Base-by-base conservation (phyloP, 169 alveolate genomes). In the Neospora caninum region DNA sequence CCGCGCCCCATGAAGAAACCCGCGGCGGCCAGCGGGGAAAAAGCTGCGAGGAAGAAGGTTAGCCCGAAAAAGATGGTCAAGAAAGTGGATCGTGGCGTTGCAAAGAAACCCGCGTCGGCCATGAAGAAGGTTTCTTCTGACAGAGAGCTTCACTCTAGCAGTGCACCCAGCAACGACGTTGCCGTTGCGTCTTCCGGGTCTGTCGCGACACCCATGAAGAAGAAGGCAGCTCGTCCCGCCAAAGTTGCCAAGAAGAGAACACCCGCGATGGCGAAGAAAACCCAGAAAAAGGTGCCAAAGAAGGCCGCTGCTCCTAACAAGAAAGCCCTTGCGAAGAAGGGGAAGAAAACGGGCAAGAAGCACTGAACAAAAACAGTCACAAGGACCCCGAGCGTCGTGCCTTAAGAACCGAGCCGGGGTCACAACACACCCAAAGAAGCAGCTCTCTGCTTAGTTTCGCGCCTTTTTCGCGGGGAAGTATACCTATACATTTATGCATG, bases 1-100 rank as follows among this genome's bases (percentile, higher is more conserved):
- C n/a, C 31, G 73, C 73, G 73, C 73, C 73, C 73, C 73, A 64
- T 53, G 64, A 53, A 64, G 73, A 64, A 64, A 27, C n/a, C 73
- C 73, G 73, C 73, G 34, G 7, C 73, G 31, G n/a, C 73, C 73
- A 64, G 73, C 73, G 31, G 73, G 73, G n/a, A 64, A 22, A 7
- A 64, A 27, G 73, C 73, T 16, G 73, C 73, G 7, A 29, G 73
- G 73, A 64, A 64, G 73, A 64, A 64, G 73, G 73, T 27, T 16
- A 22, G 7, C n/a, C n/a, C 73, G 34, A 64, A 64, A 22, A 64
- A 64, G 31, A 0, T 29, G 4, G 73, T 22, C n/a, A 64, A 64
- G 73, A 16, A 49, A 49, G 58, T 27, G 34, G n/a, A 4, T 27
- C 73, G 73, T 22, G 73, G 73, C 34, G n/a, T 6, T 64, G 73